Conservation (phyloP, 2,329 filamentous ascomycete species). For the Hawksworthiomyces lignivorus region DNA sequence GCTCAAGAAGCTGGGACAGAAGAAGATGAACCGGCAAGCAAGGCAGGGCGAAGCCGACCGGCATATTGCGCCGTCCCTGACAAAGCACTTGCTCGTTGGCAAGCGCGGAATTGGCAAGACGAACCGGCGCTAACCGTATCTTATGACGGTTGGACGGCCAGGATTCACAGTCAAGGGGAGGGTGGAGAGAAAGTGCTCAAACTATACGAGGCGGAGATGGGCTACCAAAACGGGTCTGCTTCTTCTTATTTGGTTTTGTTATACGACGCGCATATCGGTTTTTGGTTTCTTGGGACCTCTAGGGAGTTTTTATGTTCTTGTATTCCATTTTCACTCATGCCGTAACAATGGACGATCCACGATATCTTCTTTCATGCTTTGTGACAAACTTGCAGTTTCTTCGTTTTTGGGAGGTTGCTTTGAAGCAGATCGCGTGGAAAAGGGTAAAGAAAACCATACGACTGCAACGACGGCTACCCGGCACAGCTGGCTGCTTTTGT, state of each 20-base stretch:
- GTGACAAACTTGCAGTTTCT: too few species aligned
- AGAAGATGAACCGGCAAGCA: constrained; percentile 98
- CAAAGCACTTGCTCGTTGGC: constrained; percentile 87
- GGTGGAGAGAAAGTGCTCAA: too few species aligned
- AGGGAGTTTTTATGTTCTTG: neutral
- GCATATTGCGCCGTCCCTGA: constrained; percentile 70
- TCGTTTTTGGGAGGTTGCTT: too few species aligned
- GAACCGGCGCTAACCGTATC: constrained; percentile 51
- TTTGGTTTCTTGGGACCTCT: constrained; percentile 2
- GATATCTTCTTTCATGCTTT: too few species aligned
- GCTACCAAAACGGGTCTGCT: constrained; percentile 24
- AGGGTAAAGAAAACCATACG: too few species aligned
- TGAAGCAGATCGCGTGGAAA: too few species aligned
- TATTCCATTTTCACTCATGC: neutral
- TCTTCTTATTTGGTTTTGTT: neutral
- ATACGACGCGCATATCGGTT: neutral
- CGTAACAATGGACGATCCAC: too few species aligned
- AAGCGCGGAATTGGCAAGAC: constrained; percentile 95
- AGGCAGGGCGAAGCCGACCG: constrained; percentile 95
- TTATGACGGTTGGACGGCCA: too few species aligned
- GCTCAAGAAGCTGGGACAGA: constrained; percentile 82
- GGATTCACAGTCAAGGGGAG: too few species aligned
- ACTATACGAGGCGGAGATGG: too few species aligned
- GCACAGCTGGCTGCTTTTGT: too few species aligned
- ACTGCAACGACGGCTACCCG: too few species aligned